phyloP scores from a whole-genome alignment of 192 early-diverging fungal genomes.

The Chytriomyces confervae region DNA sequence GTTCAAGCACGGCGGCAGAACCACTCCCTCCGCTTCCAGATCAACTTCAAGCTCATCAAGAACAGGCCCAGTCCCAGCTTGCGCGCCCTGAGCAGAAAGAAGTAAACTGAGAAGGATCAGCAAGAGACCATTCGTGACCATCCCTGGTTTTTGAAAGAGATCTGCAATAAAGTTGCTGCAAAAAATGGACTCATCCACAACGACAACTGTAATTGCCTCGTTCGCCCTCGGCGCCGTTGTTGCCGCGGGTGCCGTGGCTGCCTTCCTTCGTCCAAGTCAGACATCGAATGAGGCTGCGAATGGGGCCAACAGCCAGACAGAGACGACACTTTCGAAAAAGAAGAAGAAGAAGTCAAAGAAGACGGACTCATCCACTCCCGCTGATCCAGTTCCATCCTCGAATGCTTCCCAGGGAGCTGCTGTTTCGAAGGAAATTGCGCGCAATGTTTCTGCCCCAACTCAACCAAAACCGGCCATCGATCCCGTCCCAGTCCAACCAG shows the following conservation, averaged over 20 bases:
- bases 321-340: not conserved
- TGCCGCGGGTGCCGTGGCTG: not conserved
- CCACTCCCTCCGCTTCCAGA: not conserved
- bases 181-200: not conserved
- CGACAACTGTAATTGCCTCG: not conserved
- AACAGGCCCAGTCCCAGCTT: not conserved
- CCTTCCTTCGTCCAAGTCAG: not conserved
- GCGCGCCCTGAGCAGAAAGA: not conserved
- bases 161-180: not conserved
- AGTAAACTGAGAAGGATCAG: not conserved
- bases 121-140: not conserved
- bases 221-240: not conserved
- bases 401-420: not conserved
- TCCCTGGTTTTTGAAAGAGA: not conserved
- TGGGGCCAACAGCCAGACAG: not conserved
- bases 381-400: not conserved
- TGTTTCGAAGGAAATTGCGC: not conserved
- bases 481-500: not conserved
- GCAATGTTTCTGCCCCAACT: not conserved
- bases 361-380: not conserved
- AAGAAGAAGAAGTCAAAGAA: slow-evolving; percentile 5
- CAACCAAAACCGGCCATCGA: not conserved
- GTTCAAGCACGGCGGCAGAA: not conserved
- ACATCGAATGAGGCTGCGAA: not conserved
- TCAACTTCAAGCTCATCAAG: not conserved